A percentile compares a stretch with the other conserved stretches of the same genome.
These are phyloP conservation scores for Artemisia tridentata DNA, from an alignment of 129 eudicot species.

Conservation along the genomic window DNA sequence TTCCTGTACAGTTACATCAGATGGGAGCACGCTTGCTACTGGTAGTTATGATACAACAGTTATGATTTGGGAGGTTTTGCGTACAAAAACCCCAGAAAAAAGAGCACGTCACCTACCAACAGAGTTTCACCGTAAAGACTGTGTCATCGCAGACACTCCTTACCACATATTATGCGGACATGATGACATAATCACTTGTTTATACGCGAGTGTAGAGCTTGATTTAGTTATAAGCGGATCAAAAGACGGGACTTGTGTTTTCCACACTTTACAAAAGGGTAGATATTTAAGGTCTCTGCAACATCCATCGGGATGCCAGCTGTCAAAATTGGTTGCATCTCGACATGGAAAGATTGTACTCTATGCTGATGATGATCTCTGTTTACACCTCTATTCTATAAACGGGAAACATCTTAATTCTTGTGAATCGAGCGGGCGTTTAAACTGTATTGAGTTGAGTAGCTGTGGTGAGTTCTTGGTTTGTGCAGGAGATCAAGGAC, in stretches of 20 bases:
- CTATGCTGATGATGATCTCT: slow-evolving; percentile 86
- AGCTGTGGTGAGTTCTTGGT: slow-evolving; percentile 89
- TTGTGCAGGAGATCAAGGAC: slow-evolving; percentile 97
- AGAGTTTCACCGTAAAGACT: slow-evolving; percentile 66
- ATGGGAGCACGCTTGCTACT: slow-evolving; percentile 90
- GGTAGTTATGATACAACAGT: slow-evolving; percentile 98
- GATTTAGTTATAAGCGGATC: slow-evolving; percentile 96
- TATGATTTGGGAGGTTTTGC: slow-evolving; percentile 91
- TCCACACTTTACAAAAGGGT: slow-evolving; percentile 83
- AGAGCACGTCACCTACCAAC: slow-evolving; percentile 46
- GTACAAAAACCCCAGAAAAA: slow-evolving; percentile 56
- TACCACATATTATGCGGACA: slow-evolving; percentile 94
- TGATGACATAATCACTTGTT: slow-evolving; percentile 88
- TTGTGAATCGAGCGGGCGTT: slow-evolving; percentile 83
- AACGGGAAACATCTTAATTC: slow-evolving; percentile 79
- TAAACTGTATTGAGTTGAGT: slow-evolving; percentile 87
- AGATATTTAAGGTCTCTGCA: slow-evolving; percentile 79
- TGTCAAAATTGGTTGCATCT: slow-evolving; percentile 83
- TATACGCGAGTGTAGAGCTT: slow-evolving; percentile 77
- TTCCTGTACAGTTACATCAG: slow-evolving; percentile 70
- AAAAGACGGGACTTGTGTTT: slow-evolving; percentile 92
- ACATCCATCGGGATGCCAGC: slow-evolving; percentile 75
- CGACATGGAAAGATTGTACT: slow-evolving; percentile 72
- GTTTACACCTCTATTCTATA: slow-evolving; percentile 74
- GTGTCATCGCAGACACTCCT: slow-evolving; percentile 71